These are phyloP conservation scores for Ramicandelaber brevisporus DNA, from an alignment of 192 early-diverging fungal species.

Conservation along the genomic window DNA sequence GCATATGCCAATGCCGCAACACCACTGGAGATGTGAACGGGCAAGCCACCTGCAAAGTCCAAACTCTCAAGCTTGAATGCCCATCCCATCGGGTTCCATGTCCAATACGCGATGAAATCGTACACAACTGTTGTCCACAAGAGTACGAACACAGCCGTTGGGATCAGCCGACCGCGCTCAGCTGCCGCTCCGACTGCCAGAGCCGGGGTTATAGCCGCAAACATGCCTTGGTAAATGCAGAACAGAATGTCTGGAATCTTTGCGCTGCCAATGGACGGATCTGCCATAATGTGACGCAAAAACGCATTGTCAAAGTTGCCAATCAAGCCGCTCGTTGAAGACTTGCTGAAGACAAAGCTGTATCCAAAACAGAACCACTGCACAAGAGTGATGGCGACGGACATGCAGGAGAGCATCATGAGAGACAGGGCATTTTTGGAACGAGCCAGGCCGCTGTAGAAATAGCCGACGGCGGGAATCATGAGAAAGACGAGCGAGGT, in stretches of 20 bases:
- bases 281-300: constrained; percentile 27
- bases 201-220: constrained; percentile 75
- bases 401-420: constrained; percentile 56
- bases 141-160: constrained; percentile 72
- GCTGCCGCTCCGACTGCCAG: constrained; percentile 76
- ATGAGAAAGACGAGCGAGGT: constrained; percentile 78
- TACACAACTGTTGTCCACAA: constrained; percentile 86
- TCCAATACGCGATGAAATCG: constrained; percentile 82
- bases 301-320: constrained; percentile 61
- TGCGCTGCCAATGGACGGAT: constrained; percentile 20
- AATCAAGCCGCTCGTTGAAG: constrained; percentile 36
- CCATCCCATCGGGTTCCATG: constrained; percentile 76
- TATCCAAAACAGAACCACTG: constrained; percentile 88
- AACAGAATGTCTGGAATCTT: constrained; percentile 53
- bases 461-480: constrained; percentile 84
- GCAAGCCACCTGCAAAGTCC: constrained; percentile 90
- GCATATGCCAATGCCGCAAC: constrained; percentile 72
- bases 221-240: constrained; percentile 73
- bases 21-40: constrained; percentile 80
- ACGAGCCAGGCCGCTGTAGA: constrained; percentile 85
- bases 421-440: constrained; percentile 80
- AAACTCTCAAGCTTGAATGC: constrained; percentile 49
- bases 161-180: constrained; percentile 65
- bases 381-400: constrained; percentile 62
- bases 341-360: constrained; percentile 59